phyloP scores from a whole-genome alignment of 805 yeast species.

The Dipodascus geniculatus region DNA sequence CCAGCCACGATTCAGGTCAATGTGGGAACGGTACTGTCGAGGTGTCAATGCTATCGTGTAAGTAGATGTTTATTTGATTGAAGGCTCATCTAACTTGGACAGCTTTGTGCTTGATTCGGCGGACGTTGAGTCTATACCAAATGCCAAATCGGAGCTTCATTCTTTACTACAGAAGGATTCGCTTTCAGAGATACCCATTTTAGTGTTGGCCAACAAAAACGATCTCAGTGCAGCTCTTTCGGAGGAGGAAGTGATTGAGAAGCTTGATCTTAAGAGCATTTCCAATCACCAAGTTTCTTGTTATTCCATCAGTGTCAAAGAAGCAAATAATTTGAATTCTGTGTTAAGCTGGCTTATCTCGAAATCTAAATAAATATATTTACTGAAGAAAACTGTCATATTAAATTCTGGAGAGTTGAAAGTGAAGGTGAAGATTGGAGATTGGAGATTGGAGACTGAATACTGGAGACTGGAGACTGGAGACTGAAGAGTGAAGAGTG shows the following conservation, averaged over 20 bases:
- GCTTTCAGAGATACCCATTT: conserved; percentile 24
- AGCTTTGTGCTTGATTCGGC: conserved; percentile 28
- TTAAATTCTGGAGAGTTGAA: too few relatives aligned
- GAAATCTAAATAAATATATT: conserved; percentile 7
- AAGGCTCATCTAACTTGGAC: not conserved
- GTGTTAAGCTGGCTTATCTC: conserved; percentile 27
- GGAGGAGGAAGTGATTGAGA: conserved; percentile 24
- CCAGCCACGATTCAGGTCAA: conserved; percentile 28
- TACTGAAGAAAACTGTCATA: not conserved
- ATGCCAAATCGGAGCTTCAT: conserved; percentile 25
- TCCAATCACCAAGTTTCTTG: conserved; percentile 25
- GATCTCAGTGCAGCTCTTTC: conserved; percentile 22
- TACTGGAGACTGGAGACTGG: too few relatives aligned
- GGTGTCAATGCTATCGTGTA: conserved; percentile 27
- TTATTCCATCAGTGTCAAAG: conserved; percentile 28
- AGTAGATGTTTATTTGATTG: conserved; percentile 4
- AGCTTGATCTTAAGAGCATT: conserved; percentile 22
- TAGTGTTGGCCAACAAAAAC: conserved; percentile 27
- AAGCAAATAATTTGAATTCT: conserved; percentile 23
- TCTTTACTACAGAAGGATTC: conserved; percentile 21
- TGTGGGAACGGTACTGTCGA: conserved; percentile 30
- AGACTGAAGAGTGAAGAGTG: too few relatives aligned
- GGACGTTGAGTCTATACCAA: conserved; percentile 20
- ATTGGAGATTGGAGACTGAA: too few relatives aligned
- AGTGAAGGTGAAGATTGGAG: too few relatives aligned